Percentiles rank a stretch among this genome's conserved stretches.
Evolutionary conservation across 2,329 filamentous ascomycete species (phyloP).

Genomic region (Aspergillus caelatus): DNA sequence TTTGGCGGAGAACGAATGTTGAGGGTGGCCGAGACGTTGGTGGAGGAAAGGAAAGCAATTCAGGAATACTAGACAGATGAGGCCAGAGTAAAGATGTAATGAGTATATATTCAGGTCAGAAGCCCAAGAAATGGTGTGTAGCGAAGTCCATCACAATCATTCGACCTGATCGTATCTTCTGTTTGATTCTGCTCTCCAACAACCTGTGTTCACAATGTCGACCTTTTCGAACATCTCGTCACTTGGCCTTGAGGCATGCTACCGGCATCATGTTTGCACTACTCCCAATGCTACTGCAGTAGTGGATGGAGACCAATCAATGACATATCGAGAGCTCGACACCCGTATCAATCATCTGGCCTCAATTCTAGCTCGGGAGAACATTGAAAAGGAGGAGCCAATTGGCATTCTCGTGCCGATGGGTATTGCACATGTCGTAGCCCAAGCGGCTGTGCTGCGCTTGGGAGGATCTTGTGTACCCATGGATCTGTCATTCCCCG

Average conservation of each 20-base stretch:
- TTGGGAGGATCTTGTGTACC: slow-evolving; percentile 1
- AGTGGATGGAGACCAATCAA: neutral
- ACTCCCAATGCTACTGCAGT: neutral
- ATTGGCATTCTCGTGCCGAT: neutral
- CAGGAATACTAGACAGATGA: too few relatives aligned
- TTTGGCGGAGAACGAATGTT: too few relatives aligned
- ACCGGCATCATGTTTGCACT: neutral
- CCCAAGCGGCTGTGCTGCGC: slow-evolving; percentile 1
- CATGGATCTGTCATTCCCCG: neutral
- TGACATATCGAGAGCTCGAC: slow-evolving; percentile 1
- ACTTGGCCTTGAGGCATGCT: slow-evolving; percentile 4
- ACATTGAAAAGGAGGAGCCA: neutral
- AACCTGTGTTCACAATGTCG: neutral
- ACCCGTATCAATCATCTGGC: neutral
- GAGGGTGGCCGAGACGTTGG: too few relatives aligned
- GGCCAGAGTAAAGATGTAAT: neutral
- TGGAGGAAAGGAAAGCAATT: too few relatives aligned
- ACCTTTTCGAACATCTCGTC: neutral
- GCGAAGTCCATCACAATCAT: neutral
- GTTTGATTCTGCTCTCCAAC: neutral
- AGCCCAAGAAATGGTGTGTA: neutral
- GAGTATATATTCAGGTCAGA: neutral
- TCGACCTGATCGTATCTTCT: neutral
- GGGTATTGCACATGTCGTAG: neutral
- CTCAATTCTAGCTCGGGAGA: neutral